Conservation (phyloP, 2,329 filamentous ascomycete species). For the Colletotrichum sp. region DNA sequence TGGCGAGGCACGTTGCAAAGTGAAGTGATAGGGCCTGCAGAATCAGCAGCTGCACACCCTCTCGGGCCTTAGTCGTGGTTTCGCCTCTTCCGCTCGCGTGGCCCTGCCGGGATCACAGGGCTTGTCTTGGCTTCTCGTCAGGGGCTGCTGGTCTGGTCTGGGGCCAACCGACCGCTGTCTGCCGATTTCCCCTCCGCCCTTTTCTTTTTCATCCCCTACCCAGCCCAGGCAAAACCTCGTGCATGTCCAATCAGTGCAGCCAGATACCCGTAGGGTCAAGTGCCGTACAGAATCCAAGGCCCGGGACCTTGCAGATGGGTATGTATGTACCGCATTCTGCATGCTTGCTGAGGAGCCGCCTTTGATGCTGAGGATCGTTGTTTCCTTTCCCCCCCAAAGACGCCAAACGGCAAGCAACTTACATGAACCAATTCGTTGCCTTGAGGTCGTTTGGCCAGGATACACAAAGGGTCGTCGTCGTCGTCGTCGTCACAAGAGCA, state of each 20-base stretch:
- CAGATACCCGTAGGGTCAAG: neutral
- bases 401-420: neutral
- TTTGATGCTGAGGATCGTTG: neutral
- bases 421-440: neutral
- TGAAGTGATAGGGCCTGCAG: neutral
- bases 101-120: conserved; percentile 1
- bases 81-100: conserved; percentile 11
- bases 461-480: neutral
- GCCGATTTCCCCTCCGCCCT: neutral
- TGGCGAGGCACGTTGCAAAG: neutral
- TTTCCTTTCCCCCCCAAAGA: neutral
- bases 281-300: neutral
- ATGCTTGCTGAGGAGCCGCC: neutral
- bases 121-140: neutral
- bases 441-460: neutral
- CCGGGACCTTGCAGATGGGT: neutral
- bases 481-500: neutral
- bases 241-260: neutral
- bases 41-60: neutral
- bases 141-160: neutral
- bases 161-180: neutral
- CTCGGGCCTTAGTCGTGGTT: neutral
- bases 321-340: neutral
- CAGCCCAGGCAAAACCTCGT: neutral
- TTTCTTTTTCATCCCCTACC: neutral